Evolutionary conservation across 805 yeast species (phyloP), one percentile per base, ranked within the genome.

Genomic region (Nakazawaea pomicola): DNA sequence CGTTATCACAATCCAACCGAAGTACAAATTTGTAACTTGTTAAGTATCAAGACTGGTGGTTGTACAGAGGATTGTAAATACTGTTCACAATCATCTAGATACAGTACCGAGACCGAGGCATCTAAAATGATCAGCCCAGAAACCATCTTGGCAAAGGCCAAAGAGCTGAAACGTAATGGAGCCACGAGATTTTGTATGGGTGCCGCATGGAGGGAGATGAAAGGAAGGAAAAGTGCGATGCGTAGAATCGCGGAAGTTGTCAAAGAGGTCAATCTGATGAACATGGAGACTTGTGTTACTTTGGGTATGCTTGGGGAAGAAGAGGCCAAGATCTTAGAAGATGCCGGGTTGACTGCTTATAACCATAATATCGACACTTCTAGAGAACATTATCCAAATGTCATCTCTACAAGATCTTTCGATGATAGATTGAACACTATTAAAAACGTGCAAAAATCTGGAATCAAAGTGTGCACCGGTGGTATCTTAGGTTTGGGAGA

Each of bases 161-260:
- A 60, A 40, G 70, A 68, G 38, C 90, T 93, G 10, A 79, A 80
- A 50, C 63, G 51, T 5, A 82, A 83, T 48, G 91, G 91, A 0
- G 72, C 83, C 1, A 84, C 93, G 0, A 67, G 93, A 48, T 84
- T 84, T 55, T 84, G 93, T 55, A 74, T 84, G 79, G 93, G 93
- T 35, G 87, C 91, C 9, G 93, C 93, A 2, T 85, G 91, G 93
- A 71, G 93, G 56, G 91, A 83, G 46, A 84, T 84, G 93, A 65
- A 66, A 36, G 91, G 93, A 14, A 66, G 93, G 36, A 83, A 81
- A 57, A 71, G 78, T 14, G 87, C 83, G 1, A 55, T 84, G 46
- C 74, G 70, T 44, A 74, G 66, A 46, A 81, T 84, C 43, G 64
- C 75, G 19, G 73, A 75, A 38, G 83, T 84, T 90, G 79, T 84